Percentiles rank a stretch among this genome's conserved stretches.
Evolutionary conservation across 2,329 filamentous ascomycete species (phyloP).

Genomic region (Hymenotorrendiella dingleyae): DNA sequence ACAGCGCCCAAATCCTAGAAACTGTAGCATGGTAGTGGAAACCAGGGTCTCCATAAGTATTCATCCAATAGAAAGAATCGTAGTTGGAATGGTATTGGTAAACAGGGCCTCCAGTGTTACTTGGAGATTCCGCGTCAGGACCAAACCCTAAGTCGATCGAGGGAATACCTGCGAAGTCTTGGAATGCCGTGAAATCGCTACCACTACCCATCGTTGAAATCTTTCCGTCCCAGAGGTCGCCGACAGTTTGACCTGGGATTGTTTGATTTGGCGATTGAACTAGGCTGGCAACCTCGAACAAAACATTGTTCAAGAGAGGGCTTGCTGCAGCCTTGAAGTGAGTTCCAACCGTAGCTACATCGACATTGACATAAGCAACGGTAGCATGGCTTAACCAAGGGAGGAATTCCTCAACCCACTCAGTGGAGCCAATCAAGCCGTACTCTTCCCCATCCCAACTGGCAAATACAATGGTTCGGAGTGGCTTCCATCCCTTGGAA

Average conservation of each 20-base stretch:
- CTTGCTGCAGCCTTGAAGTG: slow-evolving; percentile 50
- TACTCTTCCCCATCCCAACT: slow-evolving; percentile 73
- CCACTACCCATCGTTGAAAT: slow-evolving; percentile 57
- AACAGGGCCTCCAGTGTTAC: slow-evolving; percentile 37
- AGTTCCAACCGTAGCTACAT: slow-evolving; percentile 60
- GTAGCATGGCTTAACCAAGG: slow-evolving; percentile 67
- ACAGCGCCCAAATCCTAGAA: slow-evolving; percentile 46
- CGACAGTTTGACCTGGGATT: slow-evolving; percentile 33
- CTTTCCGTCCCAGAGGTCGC: slow-evolving; percentile 44
- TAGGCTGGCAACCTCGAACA: slow-evolving; percentile 49
- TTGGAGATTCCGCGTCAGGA: slow-evolving; percentile 26
- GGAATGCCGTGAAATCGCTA: slow-evolving; percentile 62
- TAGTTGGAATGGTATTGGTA: slow-evolving; percentile 83
- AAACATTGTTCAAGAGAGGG: slow-evolving; percentile 56
- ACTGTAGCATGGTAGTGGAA: slow-evolving; percentile 55
- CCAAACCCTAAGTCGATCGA: slow-evolving; percentile 53
- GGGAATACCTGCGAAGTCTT: slow-evolving; percentile 46
- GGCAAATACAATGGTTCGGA: slow-evolving; percentile 86
- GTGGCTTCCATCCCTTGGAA: slow-evolving; percentile 71
- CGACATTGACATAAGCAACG: slow-evolving; percentile 74
- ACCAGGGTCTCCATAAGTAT: slow-evolving; percentile 63
- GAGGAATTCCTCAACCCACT: slow-evolving; percentile 81
- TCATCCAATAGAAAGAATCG: slow-evolving; percentile 81
- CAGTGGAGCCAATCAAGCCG: slow-evolving; percentile 71
- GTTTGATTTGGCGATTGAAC: slow-evolving; percentile 39